phyloP scores from a whole-genome alignment of 176 grass and related monocot genomes.

The Guadua angustifolia region DNA sequence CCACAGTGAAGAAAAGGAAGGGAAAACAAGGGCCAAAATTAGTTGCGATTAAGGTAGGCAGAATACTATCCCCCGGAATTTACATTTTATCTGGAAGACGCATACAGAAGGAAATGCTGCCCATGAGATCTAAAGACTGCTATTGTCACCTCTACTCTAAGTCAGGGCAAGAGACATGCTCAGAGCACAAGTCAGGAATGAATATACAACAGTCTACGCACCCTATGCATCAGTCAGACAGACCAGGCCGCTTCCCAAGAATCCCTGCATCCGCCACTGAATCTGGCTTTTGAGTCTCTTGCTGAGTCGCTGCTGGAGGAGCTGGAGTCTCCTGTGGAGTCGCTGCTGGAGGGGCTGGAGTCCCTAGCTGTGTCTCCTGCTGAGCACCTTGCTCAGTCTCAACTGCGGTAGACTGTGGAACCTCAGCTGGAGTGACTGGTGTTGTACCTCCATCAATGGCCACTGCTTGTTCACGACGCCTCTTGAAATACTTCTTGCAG shows the following conservation, averaged over 20 bases:
- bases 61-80: conserved; percentile 12
- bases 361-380: background rate
- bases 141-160: background rate
- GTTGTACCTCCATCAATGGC: conserved; percentile 17
- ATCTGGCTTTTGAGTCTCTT: conserved; percentile 26
- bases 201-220: background rate
- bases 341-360: background rate
- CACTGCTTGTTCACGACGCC: conserved; percentile 22
- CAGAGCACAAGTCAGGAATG: background rate
- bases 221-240: conserved; percentile 6
- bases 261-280: background rate
- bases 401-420: background rate
- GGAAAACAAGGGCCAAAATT: background rate
- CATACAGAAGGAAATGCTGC: background rate
- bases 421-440: conserved; percentile 8
- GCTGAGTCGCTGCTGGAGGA: background rate
- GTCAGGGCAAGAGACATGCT: background rate
- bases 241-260: background rate
- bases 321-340: background rate
- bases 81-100: conserved; percentile 19
- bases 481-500: conserved; percentile 64
- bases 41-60: background rate
- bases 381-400: conserved; percentile 29
- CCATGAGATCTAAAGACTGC: conserved; percentile 10
- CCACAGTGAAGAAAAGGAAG: no score